A percentile compares a stretch with the other conserved stretches of the same genome.
Evolutionary conservation across 2,329 filamentous ascomycete species (phyloP).

Genomic region (Tolypocladium sp.): DNA sequence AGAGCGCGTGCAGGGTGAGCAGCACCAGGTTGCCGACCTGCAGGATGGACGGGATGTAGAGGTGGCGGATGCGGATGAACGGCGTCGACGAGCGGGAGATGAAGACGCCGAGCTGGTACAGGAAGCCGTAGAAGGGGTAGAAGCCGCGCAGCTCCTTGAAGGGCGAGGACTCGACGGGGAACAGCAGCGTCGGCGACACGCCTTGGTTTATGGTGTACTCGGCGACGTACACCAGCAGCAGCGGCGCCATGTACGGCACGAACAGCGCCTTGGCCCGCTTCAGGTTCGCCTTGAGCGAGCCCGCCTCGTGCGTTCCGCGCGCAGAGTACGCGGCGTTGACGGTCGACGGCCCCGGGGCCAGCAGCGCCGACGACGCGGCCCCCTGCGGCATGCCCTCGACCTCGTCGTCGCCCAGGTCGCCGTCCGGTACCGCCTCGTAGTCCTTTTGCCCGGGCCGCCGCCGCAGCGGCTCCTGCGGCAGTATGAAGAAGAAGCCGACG

Average conservation of each 20-base stretch:
- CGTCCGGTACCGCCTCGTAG: conserved; percentile 44
- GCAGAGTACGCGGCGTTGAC: conserved; percentile 30
- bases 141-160: conserved; percentile 78
- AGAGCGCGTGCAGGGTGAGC: conserved; percentile 67
- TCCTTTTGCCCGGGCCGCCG: conserved; percentile 30
- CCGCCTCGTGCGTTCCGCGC: conserved; percentile 15
- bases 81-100: conserved; percentile 86
- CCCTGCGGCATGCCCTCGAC: conserved; percentile 24
- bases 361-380: conserved; percentile 37
- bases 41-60: conserved; percentile 76
- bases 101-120: conserved; percentile 94
- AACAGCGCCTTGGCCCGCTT: conserved; percentile 62
- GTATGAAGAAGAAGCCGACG: conserved; percentile 71
- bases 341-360: conserved; percentile 32
- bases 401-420: conserved; percentile 27
- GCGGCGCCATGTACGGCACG: conserved; percentile 76
- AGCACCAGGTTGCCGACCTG: conserved; percentile 71
- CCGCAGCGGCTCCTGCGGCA: conserved; percentile 61
- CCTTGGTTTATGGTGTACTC: conserved; percentile 98
- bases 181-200: conserved; percentile 81
- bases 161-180: conserved; percentile 66
- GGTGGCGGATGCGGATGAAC: conserved; percentile 68
- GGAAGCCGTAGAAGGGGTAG: conserved; percentile 88
- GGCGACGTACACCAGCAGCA: conserved; percentile 86
- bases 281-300: conserved; percentile 42